These are phyloP conservation scores for Mycena crocata DNA, from an alignment of 768 basidiomycete species.

Conservation along the genomic window DNA sequence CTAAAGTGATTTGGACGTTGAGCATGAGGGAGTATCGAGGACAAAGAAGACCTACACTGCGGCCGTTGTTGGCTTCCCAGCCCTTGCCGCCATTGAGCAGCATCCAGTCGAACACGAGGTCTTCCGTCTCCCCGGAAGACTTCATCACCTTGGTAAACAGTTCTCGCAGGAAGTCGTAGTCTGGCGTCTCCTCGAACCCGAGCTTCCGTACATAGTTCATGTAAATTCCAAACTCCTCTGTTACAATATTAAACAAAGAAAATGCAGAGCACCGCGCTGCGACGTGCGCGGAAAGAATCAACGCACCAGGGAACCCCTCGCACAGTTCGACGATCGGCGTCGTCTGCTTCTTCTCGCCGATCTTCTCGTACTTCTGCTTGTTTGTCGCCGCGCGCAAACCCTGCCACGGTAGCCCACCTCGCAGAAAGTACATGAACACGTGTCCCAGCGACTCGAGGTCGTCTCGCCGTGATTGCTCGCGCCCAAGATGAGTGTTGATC, in stretches of 20 bases:
- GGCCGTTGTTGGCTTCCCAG: conserved; percentile 83
- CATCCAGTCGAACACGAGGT: conserved; percentile 98
- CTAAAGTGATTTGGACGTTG: conserved; percentile 39
- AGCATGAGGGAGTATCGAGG: conserved; percentile 3
- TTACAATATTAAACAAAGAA: conserved; percentile 15
- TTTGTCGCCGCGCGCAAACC: conserved; percentile 97
- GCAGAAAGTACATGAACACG: conserved; percentile 99
- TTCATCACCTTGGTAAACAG: conserved; percentile 93
- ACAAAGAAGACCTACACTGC: conserved; percentile 58
- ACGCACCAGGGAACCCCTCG: conserved; percentile 94
- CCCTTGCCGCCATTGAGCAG: conserved; percentile 92
- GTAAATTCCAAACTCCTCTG: conserved; percentile 98
- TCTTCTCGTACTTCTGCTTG: conserved; percentile 99
- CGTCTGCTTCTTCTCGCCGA: conserved; percentile 98
- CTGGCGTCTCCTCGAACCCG: conserved; percentile 96
- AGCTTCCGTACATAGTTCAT: conserved; percentile 99
- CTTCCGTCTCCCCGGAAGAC: conserved; percentile 88
- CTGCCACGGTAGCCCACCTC: conserved; percentile 98
- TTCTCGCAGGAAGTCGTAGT: conserved; percentile 97
- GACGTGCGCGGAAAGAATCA: conserved; percentile 14
- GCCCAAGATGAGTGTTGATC: conserved; percentile 98
- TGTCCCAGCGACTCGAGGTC: conserved; percentile 97
- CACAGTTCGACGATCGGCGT: conserved; percentile 93
- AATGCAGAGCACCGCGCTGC: conserved; percentile 7
- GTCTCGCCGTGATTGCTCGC: conserved; percentile 94